Conservation (phyloP, 139 green algal species). For the Chlorella sp. region DNA sequence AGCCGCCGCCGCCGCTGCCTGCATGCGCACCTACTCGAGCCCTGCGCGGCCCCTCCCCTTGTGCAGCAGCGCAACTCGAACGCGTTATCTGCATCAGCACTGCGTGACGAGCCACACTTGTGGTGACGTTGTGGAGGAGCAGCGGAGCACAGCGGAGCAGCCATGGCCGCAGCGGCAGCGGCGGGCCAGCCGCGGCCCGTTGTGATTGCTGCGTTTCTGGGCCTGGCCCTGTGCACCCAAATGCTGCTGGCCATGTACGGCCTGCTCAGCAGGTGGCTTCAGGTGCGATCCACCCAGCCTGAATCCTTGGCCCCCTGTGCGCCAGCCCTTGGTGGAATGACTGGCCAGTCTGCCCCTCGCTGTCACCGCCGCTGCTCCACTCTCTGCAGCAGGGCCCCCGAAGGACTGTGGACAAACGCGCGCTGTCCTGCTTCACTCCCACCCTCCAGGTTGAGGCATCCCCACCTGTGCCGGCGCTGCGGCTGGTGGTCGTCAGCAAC, state of each 20-base stretch:
- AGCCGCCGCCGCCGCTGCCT: too few relatives aligned
- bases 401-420: too few relatives aligned
- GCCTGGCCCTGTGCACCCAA: neutral
- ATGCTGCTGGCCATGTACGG: slow-evolving; percentile 24
- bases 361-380: neutral
- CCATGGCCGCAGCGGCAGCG: too few relatives aligned
- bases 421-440: too few relatives aligned
- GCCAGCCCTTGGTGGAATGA: neutral
- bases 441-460: neutral
- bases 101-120: too few relatives aligned
- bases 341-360: neutral
- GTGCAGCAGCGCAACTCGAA: too few relatives aligned
- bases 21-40: too few relatives aligned
- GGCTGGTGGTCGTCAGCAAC: slow-evolving; percentile 23
- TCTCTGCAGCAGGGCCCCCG: too few relatives aligned
- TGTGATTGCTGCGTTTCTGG: neutral
- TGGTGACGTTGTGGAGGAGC: too few relatives aligned
- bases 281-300: neutral
- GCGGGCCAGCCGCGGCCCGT: neutral
- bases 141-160: too few relatives aligned
- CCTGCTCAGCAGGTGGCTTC: slow-evolving; percentile 10
- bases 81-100: too few relatives aligned
- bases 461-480: neutral
- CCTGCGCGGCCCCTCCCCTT: too few relatives aligned
- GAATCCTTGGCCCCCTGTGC: neutral